Conservation (phyloP, 805 yeast species). For the Myxozyma monticola region DNA sequence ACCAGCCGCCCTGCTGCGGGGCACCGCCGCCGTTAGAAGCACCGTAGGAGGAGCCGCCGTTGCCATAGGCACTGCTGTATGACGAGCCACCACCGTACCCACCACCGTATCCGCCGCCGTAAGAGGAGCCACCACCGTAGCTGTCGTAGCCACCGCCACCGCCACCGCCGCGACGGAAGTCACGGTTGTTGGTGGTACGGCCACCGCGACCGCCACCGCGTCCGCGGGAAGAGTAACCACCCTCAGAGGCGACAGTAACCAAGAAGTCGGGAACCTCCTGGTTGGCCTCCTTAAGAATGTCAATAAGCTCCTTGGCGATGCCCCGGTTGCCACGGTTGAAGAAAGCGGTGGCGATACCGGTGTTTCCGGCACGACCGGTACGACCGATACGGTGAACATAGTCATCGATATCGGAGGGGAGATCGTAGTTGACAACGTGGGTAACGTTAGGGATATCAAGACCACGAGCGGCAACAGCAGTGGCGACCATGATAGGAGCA, state of each 20-base stretch:
- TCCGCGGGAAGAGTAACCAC: conserved; percentile 57
- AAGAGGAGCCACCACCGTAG: conserved; percentile 34
- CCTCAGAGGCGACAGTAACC: conserved; percentile 75
- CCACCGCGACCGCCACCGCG: conserved; percentile 44
- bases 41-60: conserved; percentile 7
- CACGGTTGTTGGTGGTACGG: conserved; percentile 46
- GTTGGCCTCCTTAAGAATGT: conserved; percentile 89
- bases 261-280: conserved; percentile 95
- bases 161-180: conserved; percentile 53
- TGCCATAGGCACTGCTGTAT: conserved; percentile 42
- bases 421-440: conserved; percentile 95
- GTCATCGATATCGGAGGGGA: conserved; percentile 96
- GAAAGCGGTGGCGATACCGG: conserved; percentile 97
- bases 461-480: conserved; percentile 99
- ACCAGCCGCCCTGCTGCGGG: conserved; percentile 14
- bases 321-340: conserved; percentile 94
- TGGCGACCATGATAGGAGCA: conserved; percentile 94
- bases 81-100: conserved; percentile 36
- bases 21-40: neutral
- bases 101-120: conserved; percentile 9
- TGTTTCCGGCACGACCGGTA: conserved; percentile 99
- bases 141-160: conserved; percentile 38
- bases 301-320: conserved; percentile 82
- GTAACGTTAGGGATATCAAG: conserved; percentile 98
- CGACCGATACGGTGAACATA: conserved; percentile 99